A percentile compares a stretch with the other conserved stretches of the same genome.
These are phyloP conservation scores for Carex sylvatica DNA, from an alignment of 202 grass and related monocot species.

Conservation along the genomic window DNA sequence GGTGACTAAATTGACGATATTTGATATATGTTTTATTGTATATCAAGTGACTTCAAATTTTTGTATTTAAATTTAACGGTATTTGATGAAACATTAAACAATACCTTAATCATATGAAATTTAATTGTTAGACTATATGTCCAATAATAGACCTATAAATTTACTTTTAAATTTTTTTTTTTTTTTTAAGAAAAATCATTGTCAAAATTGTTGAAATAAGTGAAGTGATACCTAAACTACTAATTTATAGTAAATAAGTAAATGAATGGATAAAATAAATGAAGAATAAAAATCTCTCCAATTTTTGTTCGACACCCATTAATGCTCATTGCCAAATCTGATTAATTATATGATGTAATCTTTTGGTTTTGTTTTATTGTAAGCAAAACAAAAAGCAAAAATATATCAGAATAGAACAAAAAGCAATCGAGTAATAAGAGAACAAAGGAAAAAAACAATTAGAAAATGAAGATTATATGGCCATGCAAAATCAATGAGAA, in stretches of 20 bases:
- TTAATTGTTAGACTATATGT: too few relatives aligned
- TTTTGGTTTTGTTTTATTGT: constrained; percentile 8
- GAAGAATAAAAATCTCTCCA: neutral
- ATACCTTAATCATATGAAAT: too few relatives aligned
- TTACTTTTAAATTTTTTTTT: too few relatives aligned
- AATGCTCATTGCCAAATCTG: constrained; percentile 1
- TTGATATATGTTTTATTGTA: too few relatives aligned
- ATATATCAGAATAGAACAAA: neutral
- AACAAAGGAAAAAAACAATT: neutral
- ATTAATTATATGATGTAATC: neutral
- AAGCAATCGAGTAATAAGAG: neutral
- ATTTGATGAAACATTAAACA: too few relatives aligned
- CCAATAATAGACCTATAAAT: too few relatives aligned
- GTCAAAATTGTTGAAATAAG: too few relatives aligned
- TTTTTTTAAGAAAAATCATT: too few relatives aligned
- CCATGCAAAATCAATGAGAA: neutral
- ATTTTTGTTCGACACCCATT: neutral
- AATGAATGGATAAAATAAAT: neutral
- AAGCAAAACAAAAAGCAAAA: neutral
- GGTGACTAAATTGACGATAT: too few relatives aligned
- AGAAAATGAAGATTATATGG: neutral
- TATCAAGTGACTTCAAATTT: too few relatives aligned
- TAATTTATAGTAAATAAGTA: neutral
- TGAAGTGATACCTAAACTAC: neutral
- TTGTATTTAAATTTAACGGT: too few relatives aligned